Base-by-base conservation (phyloP, 2,329 filamentous ascomycete species). In the Byssochlamys sp. region DNA sequence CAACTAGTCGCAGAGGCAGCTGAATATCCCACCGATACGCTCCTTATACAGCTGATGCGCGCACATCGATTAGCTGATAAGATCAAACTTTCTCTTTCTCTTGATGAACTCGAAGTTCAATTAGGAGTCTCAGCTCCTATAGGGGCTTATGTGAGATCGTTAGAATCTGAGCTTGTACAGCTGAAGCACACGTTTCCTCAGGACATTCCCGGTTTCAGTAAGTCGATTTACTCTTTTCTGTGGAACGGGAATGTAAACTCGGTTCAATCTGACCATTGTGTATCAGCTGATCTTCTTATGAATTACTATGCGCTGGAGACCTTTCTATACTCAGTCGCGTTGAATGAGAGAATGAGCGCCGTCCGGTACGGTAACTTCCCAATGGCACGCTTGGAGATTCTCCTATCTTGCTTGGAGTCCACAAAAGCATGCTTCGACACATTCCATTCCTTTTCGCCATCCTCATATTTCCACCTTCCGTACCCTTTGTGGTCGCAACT, bases 51-150 rank as follows among this genome's bases (percentile, higher is more conserved):
- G 10, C 67, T 83, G 0, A 71, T 83, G 5, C 75, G 75, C 0
- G 70, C 81, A 1, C 80, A 83, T 61, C 73, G 77, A 24, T 64
- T 84, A 19, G 77, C 75, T 0, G 78, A 83, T 56, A 77, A 75
- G n/a, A 79, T 84, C 1, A 69, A 73, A 0, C 73, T 62, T 6
- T 64, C 63, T 4, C 55, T 68, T 5, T 61, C 57, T 6, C 49
- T 56, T 6, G 60, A 67, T 53, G 63, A 67, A 49, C 39, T 61
- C 29, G 58, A 63, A 19, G 6, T 24, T 19, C 7, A 14, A n/a
- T 19, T 10, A 45, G n/a, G 39, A 19, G 19, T 45, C 5, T 45
- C 39, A n/a, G 39, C 39, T 45, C 39, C 39, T 19, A 45, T 45
- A 45, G n/a, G 39, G n/a, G 39, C n/a, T n/a, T 45, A 45, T n/a